These are phyloP conservation scores for Phytopythium cucurbitacearum DNA, from an alignment of 352 stramenopile species.

Conservation along the genomic window DNA sequence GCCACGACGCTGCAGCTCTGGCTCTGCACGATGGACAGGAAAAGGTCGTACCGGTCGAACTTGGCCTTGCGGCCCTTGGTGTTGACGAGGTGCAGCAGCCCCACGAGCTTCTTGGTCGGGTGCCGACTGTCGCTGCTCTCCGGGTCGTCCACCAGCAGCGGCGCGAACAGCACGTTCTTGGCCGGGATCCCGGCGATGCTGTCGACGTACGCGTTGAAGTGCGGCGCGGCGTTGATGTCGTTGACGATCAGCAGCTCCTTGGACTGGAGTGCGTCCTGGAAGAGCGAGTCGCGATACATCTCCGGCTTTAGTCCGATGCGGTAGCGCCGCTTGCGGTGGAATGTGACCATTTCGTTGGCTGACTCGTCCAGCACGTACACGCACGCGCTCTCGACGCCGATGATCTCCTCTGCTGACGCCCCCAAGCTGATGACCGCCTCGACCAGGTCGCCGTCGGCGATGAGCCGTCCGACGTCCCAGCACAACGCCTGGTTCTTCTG, in stretches of 20 bases:
- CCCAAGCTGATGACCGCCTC: conserved; percentile 55
- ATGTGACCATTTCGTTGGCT: conserved; percentile 53
- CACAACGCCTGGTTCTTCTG: conserved; percentile 75
- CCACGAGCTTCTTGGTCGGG: conserved; percentile 39
- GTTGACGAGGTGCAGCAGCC: conserved; percentile 67
- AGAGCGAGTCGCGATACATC: conserved; percentile 46
- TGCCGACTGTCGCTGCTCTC: conserved; percentile 4
- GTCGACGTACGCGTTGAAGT: conserved; percentile 70
- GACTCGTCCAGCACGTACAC: conserved; percentile 54
- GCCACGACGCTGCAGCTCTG: conserved; percentile 62
- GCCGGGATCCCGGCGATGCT: conserved; percentile 47
- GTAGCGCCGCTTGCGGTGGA: conserved; percentile 66
- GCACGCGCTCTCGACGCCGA: conserved; percentile 60
- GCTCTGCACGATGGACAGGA: conserved; percentile 71
- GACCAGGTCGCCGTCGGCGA: conserved; percentile 51
- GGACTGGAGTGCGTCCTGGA: conserved; percentile 39
- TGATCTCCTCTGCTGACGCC: conserved; percentile 56
- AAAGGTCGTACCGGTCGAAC: conserved; percentile 69
- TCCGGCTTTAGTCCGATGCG: conserved; percentile 44
- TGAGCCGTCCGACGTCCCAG: conserved; percentile 55
- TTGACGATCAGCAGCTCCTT: conserved; percentile 68
- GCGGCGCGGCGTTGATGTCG: conserved; percentile 21
- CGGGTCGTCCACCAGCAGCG: conserved; percentile 49
- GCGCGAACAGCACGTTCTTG: conserved; percentile 59
- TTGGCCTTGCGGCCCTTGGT: conserved; percentile 50